Evolutionary conservation across 345 rosid species (phyloP).

Genomic region (Raphanus sativus): DNA sequence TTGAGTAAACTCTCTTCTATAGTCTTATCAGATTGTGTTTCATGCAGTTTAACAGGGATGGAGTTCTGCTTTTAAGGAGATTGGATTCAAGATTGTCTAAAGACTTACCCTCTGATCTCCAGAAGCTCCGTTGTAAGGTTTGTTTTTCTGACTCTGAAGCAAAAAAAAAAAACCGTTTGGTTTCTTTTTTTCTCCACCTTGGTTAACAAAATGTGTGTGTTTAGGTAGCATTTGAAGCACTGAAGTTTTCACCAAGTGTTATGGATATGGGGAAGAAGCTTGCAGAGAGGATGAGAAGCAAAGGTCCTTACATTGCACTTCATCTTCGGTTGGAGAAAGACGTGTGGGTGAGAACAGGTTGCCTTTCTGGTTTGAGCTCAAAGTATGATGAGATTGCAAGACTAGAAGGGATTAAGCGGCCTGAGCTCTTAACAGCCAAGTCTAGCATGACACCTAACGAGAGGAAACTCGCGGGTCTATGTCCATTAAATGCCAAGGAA

Average conservation of each 20-base stretch:
- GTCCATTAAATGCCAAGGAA: slow-evolving; percentile 88
- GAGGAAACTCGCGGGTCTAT: slow-evolving; percentile 82
- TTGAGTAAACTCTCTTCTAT: not conserved
- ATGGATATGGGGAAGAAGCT: slow-evolving; percentile 76
- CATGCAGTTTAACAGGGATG: slow-evolving; percentile 78
- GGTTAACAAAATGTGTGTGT: slow-evolving; percentile 8
- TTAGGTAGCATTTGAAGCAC: slow-evolving; percentile 86
- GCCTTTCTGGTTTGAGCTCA: slow-evolving; percentile 78
- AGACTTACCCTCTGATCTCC: slow-evolving; percentile 92
- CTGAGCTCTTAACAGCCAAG: slow-evolving; percentile 85
- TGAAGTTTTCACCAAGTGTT: slow-evolving; percentile 66
- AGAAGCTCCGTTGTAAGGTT: slow-evolving; percentile 96
- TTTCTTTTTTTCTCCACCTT: too few species aligned
- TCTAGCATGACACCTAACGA: slow-evolving; percentile 80
- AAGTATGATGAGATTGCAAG: slow-evolving; percentile 70
- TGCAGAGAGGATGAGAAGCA: slow-evolving; percentile 74
- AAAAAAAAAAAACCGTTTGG: not conserved
- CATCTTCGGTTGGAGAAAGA: slow-evolving; percentile 92
- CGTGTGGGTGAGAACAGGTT: slow-evolving; percentile 96
- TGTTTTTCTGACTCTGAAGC: slow-evolving; percentile 27
- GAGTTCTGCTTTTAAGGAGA: slow-evolving; percentile 85
- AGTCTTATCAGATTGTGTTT: not conserved
- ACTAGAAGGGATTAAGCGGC: slow-evolving; percentile 70
- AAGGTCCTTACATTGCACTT: slow-evolving; percentile 88
- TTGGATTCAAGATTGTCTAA: slow-evolving; percentile 92